phyloP scores from a whole-genome alignment of 1,284 basidiomycete species.

The Sparassis latifolia region DNA sequence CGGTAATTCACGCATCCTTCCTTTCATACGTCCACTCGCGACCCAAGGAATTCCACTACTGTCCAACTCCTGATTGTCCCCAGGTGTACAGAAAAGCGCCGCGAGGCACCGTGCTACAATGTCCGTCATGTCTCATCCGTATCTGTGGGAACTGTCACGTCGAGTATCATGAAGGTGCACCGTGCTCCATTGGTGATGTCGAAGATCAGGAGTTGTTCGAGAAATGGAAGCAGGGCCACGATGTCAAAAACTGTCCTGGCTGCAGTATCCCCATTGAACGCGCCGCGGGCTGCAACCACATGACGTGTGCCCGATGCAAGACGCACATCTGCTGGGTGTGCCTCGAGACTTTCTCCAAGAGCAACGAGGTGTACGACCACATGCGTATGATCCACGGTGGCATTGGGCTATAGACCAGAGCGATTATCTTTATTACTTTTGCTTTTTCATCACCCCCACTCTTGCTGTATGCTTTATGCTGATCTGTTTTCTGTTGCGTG shows the following conservation, averaged over 20 bases:
- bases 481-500: no score
- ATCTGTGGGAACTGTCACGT: constrained; percentile 63
- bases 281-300: constrained; percentile 69
- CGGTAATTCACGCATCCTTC: constrained; percentile 51
- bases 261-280: constrained; percentile 65
- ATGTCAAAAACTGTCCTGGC: constrained; percentile 65
- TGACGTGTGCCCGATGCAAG: constrained; percentile 62
- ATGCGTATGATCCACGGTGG: constrained; percentile 48
- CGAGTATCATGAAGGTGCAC: constrained; percentile 59
- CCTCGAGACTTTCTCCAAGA: constrained; percentile 52
- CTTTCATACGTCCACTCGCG: constrained; percentile 46
- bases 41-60: constrained; percentile 58
- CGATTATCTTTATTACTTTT: neutral
- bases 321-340: constrained; percentile 77
- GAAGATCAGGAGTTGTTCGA: constrained; percentile 47
- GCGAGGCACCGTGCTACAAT: constrained; percentile 49
- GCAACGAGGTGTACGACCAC: constrained; percentile 53
- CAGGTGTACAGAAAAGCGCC: constrained; percentile 58
- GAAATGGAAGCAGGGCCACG: constrained; percentile 50
- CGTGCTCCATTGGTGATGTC: constrained; percentile 47
- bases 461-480: neutral
- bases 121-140: constrained; percentile 60
- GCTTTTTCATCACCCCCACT: neutral
- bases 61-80: constrained; percentile 68
- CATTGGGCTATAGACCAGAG: constrained; percentile 24